Percentiles rank a stretch among this genome's conserved stretches.
These are phyloP conservation scores for Oryza meridionalis DNA, from an alignment of 176 grass and related monocot genomes.

Conservation along the genomic window DNA sequence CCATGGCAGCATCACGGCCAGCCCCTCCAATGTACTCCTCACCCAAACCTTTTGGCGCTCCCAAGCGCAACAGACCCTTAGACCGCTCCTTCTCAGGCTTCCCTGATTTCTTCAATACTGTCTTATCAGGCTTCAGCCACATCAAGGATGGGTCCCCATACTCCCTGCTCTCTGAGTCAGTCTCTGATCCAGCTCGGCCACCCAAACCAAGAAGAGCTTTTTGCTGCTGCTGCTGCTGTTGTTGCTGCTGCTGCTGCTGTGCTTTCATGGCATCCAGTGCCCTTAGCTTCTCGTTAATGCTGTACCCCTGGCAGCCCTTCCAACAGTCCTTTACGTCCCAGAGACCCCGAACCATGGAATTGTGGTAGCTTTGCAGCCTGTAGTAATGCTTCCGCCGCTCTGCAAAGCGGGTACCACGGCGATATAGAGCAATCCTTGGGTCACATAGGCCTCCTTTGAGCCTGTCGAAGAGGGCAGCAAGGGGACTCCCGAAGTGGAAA, in stretches of 20 bases:
- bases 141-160: constrained; percentile 43
- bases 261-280: constrained; percentile 54
- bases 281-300: constrained; percentile 65
- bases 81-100: constrained; percentile 55
- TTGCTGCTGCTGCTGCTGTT: constrained; percentile 22
- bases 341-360: constrained; percentile 65
- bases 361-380: constrained; percentile 73
- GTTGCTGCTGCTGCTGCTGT: background rate
- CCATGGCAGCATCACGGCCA: background rate
- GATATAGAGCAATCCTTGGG: constrained; percentile 74
- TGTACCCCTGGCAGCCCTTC: constrained; percentile 59
- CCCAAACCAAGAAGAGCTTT: constrained; percentile 38
- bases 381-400: constrained; percentile 79
- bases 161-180: constrained; percentile 59
- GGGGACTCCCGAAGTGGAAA: constrained; percentile 85
- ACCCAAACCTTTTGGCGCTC: constrained; percentile 29
- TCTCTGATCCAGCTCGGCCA: constrained; percentile 24
- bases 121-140: constrained; percentile 44
- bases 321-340: constrained; percentile 75
- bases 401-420: constrained; percentile 47
- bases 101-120: constrained; percentile 34
- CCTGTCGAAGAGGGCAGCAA: constrained; percentile 44
- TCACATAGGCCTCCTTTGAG: constrained; percentile 83
- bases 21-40: constrained; percentile 35
- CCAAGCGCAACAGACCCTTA: constrained; percentile 56